Conservation (phyloP, 2,329 filamentous ascomycete genomes). For the Rhinocladiella mackenziei region DNA sequence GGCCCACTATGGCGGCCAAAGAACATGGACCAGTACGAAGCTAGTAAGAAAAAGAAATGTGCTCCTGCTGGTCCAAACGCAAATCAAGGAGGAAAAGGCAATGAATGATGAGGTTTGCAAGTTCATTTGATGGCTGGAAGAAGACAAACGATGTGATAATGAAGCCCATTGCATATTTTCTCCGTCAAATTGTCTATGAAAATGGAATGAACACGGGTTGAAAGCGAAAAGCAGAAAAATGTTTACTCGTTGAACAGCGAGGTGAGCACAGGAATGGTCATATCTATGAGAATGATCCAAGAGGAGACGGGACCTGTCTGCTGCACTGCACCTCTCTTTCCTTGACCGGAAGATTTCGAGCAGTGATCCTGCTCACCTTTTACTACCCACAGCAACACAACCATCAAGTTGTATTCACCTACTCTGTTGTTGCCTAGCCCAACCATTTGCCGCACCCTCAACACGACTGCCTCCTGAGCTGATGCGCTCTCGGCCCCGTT, state of each 20-base stretch:
- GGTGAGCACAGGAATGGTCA: too few relatives aligned
- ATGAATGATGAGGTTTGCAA: constrained; percentile 6
- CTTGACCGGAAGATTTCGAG: too few relatives aligned
- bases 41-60: constrained; percentile 24
- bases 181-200: background rate
- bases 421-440: background rate
- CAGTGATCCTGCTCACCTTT: too few relatives aligned
- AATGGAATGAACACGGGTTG: too few relatives aligned
- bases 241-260: too few relatives aligned
- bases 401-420: background rate
- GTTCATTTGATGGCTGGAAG: background rate
- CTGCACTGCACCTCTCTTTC: too few relatives aligned
- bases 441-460: background rate
- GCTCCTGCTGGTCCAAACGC: background rate
- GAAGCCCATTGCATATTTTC: background rate
- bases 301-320: too few relatives aligned
- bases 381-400: background rate
- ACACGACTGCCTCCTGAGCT: background rate
- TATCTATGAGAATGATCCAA: too few relatives aligned
- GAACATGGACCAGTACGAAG: constrained; percentile 27
- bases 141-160: background rate
- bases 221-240: too few relatives aligned
- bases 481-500: background rate
- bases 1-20: constrained; percentile 23
- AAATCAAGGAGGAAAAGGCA: constrained; percentile 14